Evolutionary conservation across 2,329 filamentous ascomycete species (phyloP), one percentile per base, ranked within the genome.

Genomic region (Aureobasidium uvarum): DNA sequence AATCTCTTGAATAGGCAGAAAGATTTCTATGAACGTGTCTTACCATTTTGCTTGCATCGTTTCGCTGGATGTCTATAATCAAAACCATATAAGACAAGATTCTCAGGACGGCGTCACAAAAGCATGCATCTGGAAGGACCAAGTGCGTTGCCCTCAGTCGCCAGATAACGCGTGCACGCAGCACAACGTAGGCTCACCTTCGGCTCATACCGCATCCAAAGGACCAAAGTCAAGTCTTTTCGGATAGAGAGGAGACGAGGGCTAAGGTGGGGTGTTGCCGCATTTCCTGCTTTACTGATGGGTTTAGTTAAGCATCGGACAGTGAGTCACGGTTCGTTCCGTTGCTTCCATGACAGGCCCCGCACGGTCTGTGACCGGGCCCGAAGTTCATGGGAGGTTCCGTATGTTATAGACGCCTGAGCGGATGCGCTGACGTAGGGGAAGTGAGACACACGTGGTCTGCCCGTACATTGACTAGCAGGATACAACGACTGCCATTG

Each of bases 311-410:
- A 46, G 28, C 38, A 38, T 36, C 31, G 20, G 43, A n/a, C n/a
- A n/a, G n/a, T n/a, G n/a, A 46, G 28, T 20, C n/a, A 20, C 31
- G 56, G 56, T 25, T 48, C 28, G 43, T 48, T 46, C 56, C 56
- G 43, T 60, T 33, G 20, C 36, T 20, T 58, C 55, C 23, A 58
- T 60, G 41, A n/a, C 56, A 60, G 18, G 38, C 16, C 10, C 25
- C 11, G 25, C 56, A 60, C 56, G 56, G 56, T 51, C 31, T 48
- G 31, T 60, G 56, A 48, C 43, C 41, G n/a, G 38, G 43, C 18
- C 56, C 56, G 41, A 48, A 45, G 41, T 13, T 11, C 25, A 25
- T 48, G 56, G 56, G 45, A 48, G 28, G 16, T 60, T 16, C 41
- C 56, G 56, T 38, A 25, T 46, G 56, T n/a, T 48, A 48, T 60